Base-by-base conservation (phyloP, 2,329 filamentous ascomycete genomes). In the Apiospora kogelbergensis region DNA sequence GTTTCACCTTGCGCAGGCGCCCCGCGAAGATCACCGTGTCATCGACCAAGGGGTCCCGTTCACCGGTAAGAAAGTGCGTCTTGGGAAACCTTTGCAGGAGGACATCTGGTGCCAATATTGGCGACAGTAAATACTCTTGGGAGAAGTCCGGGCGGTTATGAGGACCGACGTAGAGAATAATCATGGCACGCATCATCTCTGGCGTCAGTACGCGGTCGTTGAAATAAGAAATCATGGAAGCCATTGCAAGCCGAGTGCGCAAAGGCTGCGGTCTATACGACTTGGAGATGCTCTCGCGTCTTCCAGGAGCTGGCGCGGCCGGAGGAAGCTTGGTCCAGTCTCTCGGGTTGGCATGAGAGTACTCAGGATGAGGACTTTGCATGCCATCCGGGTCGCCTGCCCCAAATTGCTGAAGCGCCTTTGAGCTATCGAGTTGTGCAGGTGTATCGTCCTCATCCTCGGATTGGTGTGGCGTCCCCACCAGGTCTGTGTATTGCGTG, bases 181-280 rank as follows among this genome's bases (percentile, higher is more conserved):
- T 97, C 95, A 99, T 98, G 72, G 95, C 94, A 41, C 96, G 92
- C 92, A 98, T 98, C 94, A 98, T 97, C 80, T 99, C 96, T 0
- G 96, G 95, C 0, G 94, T 95, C 17, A 99, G 86, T 37, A 99
- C 93, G 37, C 96, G 91, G 79, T 99, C 96, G 79, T 97, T 96
- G 80, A 98, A 97, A 81, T 98, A 98, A 0, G 95, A 98, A 44
- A 99, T 97, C 89, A 97, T 97, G n/a, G 91, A 95, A 0, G 94
- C 95, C 78, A 95, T 97, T 20, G 95, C 95, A 11, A 99, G 87
- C n/a, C 95, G 90, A 1, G 96, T 98, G 73, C 88, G 90, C 71
- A 97, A 82, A 1, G 87, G 86, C 70, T 87, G 81, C 0, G 86
- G 81, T 63, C 85, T 87, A 71, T 88, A 85, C 6, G 87, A 88